Evolutionary conservation across 441 rosid genomes (phyloP).

Genomic region (Daphne laureola): DNA sequence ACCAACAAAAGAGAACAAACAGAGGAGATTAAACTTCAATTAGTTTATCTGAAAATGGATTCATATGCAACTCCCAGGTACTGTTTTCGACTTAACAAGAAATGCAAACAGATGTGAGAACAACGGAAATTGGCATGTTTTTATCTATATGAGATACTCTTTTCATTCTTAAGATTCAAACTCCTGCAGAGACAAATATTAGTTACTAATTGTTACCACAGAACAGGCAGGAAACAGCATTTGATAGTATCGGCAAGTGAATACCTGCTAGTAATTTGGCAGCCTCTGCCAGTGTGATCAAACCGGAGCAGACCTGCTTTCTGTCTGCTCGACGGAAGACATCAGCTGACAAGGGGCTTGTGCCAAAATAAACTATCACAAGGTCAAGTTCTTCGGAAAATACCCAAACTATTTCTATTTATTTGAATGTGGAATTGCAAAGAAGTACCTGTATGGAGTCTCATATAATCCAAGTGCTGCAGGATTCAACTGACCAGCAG

Average conservation of each 20-base stretch:
- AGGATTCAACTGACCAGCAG: conserved; percentile 18
- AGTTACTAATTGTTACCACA: background rate
- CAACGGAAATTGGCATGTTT: no score
- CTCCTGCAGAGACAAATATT: background rate
- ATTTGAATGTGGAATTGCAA: conserved; percentile 1
- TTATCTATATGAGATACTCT: background rate
- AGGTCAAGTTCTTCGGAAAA: conserved; percentile 12
- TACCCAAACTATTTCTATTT: conserved; percentile 1
- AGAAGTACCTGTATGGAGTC: conserved; percentile 33
- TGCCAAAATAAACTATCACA: conserved; percentile 17
- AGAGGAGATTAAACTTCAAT: no score
- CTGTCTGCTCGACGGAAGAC: conserved; percentile 27
- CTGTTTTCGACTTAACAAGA: no score
- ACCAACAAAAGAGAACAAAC: no score
- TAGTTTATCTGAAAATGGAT: no score
- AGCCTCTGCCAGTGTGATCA: conserved; percentile 38
- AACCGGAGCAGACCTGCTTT: conserved; percentile 37
- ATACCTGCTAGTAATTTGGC: conserved; percentile 43
- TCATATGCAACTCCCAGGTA: no score
- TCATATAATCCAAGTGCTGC: conserved; percentile 25
- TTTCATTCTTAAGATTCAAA: background rate
- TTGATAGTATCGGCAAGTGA: background rate
- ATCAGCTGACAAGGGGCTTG: conserved; percentile 35
- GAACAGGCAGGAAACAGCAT: background rate
- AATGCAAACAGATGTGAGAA: no score